Conservation (phyloP, 2,329 filamentous ascomycete species). For the Cylindrodendrum hubeiense region DNA sequence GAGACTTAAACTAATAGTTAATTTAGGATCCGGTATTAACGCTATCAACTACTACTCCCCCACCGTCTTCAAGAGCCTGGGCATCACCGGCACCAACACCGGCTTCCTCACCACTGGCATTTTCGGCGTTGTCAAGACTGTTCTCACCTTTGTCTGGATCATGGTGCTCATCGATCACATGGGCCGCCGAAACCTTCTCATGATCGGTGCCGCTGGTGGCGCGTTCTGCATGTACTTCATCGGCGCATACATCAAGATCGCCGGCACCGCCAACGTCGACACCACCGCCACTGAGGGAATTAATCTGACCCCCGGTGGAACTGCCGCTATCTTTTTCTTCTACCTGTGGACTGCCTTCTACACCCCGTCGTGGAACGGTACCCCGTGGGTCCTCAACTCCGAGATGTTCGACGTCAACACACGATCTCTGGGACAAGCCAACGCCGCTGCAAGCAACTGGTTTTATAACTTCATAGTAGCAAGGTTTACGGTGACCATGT, state of each 20-base stretch:
- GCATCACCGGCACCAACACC: conserved; percentile 59
- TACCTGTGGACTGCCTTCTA: conserved; percentile 71
- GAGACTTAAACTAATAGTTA: conserved; percentile 31
- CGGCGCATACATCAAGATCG: conserved; percentile 57
- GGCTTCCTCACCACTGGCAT: conserved; percentile 75
- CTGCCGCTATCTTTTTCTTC: conserved; percentile 76
- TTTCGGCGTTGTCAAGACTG: conserved; percentile 82
- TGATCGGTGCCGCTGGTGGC: conserved; percentile 73
- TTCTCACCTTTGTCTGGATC: conserved; percentile 76
- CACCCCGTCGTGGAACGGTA: conserved; percentile 79
- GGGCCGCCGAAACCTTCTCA: conserved; percentile 68
- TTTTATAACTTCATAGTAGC: conserved; percentile 78
- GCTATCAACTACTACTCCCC: conserved; percentile 80
- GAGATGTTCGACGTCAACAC: conserved; percentile 81
- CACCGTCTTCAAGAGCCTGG: conserved; percentile 59
- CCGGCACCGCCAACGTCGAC: conserved; percentile 60
- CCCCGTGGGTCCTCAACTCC: conserved; percentile 80
- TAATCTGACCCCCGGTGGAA: conserved; percentile 61
- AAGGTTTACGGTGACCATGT: conserved; percentile 77
- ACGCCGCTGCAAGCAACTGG: conserved; percentile 79
- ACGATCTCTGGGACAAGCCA: conserved; percentile 76
- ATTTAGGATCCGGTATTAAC: conserved; percentile 73
- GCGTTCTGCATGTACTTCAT: conserved; percentile 75
- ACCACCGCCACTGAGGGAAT: conserved; percentile 46
- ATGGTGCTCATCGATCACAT: conserved; percentile 74